Base-by-base conservation (phyloP, 2,329 filamentous ascomycete species). In the Leptodontidium sp. region DNA sequence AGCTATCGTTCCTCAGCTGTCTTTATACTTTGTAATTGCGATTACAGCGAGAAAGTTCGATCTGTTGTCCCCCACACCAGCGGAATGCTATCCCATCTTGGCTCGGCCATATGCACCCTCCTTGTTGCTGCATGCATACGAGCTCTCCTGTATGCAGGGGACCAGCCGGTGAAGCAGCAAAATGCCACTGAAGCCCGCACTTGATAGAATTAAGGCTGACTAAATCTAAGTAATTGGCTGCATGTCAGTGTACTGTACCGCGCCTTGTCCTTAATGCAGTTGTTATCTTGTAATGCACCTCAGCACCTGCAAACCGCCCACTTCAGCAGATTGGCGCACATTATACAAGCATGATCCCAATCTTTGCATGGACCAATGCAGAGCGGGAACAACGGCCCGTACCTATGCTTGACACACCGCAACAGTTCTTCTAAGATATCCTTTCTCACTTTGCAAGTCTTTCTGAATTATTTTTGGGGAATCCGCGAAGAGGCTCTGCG, bases 331-430 rank as follows among this genome's bases (percentile, higher is more conserved):
- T 53, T 45, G 45, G 17, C 24, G 35, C 32, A 49, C 29, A 61
- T 21, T 21, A 40, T 40, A 40, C 66, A 59, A 26, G 66, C 68
- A 70, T 68, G 50, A 67, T 55, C 49, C 59, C 58, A 49, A 53
- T 45, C 40, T 63, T 58, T 65, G 66, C 70, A 68, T 61, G 65
- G 52, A 29, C 65, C 40, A 68, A 67, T 73, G 70, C 67, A 70
- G 53, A 21, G 65, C 68, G 70, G 70, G 65, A 70, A 45, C 68
- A 70, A 67, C 72, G 72, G 70, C 63, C 72, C 68, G 72, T 66
- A 68, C 61, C 32, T 49, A 67, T 68, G 64, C 64, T 61, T 58
- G 61, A 67, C 58, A 70, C 57, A 61, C 26, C 45, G 61, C 57
- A 63, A 61, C 29, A 68, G n/a, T 62, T 50, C n/a, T 35, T 61